Conservation (phyloP, 495 filamentous ascomycete species). For the Paragyromitra xinjiangensis region DNA sequence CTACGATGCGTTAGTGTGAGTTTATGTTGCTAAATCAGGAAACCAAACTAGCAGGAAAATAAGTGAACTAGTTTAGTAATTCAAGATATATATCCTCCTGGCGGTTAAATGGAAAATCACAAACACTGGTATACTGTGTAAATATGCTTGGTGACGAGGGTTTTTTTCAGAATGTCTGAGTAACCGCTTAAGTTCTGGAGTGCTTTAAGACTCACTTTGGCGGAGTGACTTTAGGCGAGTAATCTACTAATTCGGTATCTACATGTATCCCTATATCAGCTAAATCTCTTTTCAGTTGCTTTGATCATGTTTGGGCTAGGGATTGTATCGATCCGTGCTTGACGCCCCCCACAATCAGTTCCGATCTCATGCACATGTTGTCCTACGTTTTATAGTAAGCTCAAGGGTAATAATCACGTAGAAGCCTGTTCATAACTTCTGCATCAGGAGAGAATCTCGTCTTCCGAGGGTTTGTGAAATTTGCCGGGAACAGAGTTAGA, state of each 20-base stretch:
- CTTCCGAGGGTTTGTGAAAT: background rate
- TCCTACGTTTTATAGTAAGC: background rate
- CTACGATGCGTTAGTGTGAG: too few species aligned
- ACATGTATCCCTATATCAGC: background rate
- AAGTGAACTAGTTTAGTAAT: background rate
- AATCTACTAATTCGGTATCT: conserved; percentile 1
- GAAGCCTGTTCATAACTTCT: background rate
- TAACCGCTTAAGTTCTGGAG: background rate
- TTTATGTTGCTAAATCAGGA: background rate
- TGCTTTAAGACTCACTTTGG: background rate
- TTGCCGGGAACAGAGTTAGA: background rate
- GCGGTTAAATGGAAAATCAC: background rate
- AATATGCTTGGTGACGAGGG: background rate
- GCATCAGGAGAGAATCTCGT: background rate
- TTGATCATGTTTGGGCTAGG: background rate
- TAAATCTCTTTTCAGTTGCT: too few species aligned
- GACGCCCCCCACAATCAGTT: background rate
- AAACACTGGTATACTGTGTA: background rate
- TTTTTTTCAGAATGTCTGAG: background rate
- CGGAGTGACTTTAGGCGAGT: conserved; percentile 2
- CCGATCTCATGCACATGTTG: conserved; percentile 3
- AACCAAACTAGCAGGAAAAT: background rate
- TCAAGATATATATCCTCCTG: background rate
- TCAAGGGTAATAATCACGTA: background rate
- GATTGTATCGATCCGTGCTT: background rate